A percentile compares a stretch with the other conserved stretches of the same genome.
phyloP scores from a whole-genome alignment of 2,329 filamentous ascomycete genomes.

The Sporothrix inflata region DNA sequence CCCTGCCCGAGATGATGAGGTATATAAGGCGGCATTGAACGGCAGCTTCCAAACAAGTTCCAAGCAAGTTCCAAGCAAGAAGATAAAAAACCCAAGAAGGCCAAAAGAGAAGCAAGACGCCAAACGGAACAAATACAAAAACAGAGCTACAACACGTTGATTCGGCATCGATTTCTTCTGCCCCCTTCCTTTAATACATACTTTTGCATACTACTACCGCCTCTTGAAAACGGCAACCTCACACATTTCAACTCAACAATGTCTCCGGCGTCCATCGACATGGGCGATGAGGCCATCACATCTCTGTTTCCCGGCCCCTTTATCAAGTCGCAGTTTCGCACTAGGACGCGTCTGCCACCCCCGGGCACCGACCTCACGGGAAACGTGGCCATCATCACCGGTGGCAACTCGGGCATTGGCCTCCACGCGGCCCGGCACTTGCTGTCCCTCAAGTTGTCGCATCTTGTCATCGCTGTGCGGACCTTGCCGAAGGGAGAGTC shows the following conservation, averaged over 20 bases:
- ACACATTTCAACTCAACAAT: background rate
- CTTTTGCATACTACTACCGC: background rate
- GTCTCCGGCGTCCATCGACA: constrained; percentile 21
- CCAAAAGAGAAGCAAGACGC: background rate
- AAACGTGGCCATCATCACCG: constrained; percentile 41
- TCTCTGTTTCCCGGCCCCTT: constrained; percentile 11
- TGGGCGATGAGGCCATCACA: constrained; percentile 14
- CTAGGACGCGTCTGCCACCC: constrained; percentile 17
- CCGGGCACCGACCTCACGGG: constrained; percentile 30
- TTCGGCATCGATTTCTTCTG: background rate
- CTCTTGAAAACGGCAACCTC: background rate
- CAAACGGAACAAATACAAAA: too few species aligned
- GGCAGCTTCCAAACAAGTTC: background rate
- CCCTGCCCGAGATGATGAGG: background rate
- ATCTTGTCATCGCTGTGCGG: constrained; percentile 43
- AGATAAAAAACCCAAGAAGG: background rate
- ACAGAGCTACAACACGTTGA: background rate
- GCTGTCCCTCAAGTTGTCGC: constrained; percentile 39
- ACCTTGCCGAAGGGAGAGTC: constrained; percentile 39
- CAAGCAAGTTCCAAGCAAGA: background rate
- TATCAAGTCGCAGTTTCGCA: constrained; percentile 24
- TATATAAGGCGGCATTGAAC: background rate
- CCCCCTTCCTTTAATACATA: background rate
- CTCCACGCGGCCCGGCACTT: constrained; percentile 43
- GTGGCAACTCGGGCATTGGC: constrained; percentile 44